These are phyloP conservation scores for Fusarium piperis DNA, from an alignment of 2,329 filamentous ascomycete genomes.

Conservation along the genomic window DNA sequence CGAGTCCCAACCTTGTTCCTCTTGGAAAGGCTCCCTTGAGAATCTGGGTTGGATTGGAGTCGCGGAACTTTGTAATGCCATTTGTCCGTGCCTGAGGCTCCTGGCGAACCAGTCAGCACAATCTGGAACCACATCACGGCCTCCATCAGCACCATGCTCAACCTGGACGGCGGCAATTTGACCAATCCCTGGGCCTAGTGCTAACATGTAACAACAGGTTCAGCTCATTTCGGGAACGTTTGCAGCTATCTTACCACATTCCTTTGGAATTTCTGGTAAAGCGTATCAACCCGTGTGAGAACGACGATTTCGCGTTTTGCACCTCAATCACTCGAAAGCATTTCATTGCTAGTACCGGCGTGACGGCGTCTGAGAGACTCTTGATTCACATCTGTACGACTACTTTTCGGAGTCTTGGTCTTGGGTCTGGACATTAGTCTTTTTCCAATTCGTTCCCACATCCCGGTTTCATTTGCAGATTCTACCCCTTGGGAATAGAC, in stretches of 20 bases:
- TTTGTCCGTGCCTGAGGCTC: neutral
- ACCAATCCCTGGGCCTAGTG: neutral
- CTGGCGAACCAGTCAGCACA: neutral
- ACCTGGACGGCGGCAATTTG: neutral
- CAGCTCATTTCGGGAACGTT: slow-evolving; percentile 54
- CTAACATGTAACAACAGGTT: slow-evolving; percentile 48
- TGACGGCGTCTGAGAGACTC: slow-evolving; percentile 53
- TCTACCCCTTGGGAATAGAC: slow-evolving; percentile 42
- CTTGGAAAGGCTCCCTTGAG: neutral
- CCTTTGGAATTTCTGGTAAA: slow-evolving; percentile 53
- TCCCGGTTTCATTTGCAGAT: slow-evolving; percentile 43
- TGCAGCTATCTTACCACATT: slow-evolving; percentile 51
- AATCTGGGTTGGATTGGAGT: neutral
- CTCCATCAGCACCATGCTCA: neutral
- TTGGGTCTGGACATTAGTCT: slow-evolving; percentile 50
- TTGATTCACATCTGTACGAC: slow-evolving; percentile 50
- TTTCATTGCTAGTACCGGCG: slow-evolving; percentile 50
- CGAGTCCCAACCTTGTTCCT: neutral
- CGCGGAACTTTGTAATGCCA: neutral
- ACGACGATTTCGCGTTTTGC: slow-evolving; percentile 43
- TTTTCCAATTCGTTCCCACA: slow-evolving; percentile 48
- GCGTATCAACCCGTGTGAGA: slow-evolving; percentile 43
- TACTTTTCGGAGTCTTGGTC: slow-evolving; percentile 51
- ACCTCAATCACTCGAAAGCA: slow-evolving; percentile 43
- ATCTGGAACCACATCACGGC: neutral